Evolutionary conservation across 495 filamentous ascomycete species (phyloP), one percentile per base, ranked within the genome.

Genomic region (Pyrenopolyporus hunteri): DNA sequence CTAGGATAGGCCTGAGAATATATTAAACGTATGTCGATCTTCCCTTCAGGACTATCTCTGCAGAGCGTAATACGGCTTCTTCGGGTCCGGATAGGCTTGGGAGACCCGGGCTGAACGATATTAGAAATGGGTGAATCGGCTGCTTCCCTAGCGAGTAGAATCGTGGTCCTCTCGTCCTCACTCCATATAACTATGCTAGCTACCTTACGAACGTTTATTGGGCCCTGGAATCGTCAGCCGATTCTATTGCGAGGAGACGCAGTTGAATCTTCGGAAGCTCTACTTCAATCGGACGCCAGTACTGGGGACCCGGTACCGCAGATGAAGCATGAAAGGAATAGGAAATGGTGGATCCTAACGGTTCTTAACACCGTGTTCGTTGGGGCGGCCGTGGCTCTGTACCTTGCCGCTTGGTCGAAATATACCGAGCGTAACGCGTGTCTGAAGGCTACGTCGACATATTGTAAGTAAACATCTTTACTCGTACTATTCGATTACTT

Each of bases 371-470:
- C 22, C 6, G 16, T 59, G 0, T 52, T 59, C 8, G 45, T 46
- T 9, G 29, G 29, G 29, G 47, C 28, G 11, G 31, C 32, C 7
- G 16, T 53, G 1, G 11, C 44, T 20, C 48, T 60, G 13, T 60
- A 60, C 23, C 9, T 13, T 42, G 42, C 33, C 26, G 49, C 58
- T 47, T 61, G 48, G 58, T 8, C 20, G 16, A 61, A 49, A 42
- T 36, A 42, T 32, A 35, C 35, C 1, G 33, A 10, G 43, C 49
- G 35, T 13, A 61, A 61, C n/a, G 35, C n/a, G 25, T 55, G 58
- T 4, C 58, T 61, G 7, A 61, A 39, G 13, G 43, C 43, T 22
- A 61, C 49, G 2, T 54, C 58, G 8, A 61, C 44, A 1, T 61
- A 61, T 25, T 61, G 58, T 61, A 1, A 55, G 49, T 48, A n/a